A percentile compares a stretch with the other conserved stretches of the same genome.
phyloP scores from a whole-genome alignment of 106 monocot species.

The Allium sativum region DNA sequence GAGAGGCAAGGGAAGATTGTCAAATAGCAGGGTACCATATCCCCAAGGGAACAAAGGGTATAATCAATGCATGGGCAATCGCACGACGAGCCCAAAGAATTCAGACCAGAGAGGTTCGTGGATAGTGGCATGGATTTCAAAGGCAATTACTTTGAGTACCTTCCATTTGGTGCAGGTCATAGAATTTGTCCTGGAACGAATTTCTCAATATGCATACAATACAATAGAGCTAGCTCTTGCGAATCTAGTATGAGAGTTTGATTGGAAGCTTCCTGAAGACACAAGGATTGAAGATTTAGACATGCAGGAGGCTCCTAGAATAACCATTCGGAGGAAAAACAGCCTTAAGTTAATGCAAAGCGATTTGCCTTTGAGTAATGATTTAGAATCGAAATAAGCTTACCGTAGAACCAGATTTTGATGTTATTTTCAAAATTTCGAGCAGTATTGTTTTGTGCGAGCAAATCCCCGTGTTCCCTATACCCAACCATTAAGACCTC shows the following conservation, averaged over 20 bases:
- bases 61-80: too few species aligned
- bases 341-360: background rate
- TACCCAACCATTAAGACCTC: too few species aligned
- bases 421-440: too few species aligned
- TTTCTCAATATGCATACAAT: background rate
- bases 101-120: too few species aligned
- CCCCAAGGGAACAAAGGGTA: background rate
- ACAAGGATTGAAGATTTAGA: background rate
- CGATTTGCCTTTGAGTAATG: too few species aligned
- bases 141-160: too few species aligned
- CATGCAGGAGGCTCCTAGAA: background rate
- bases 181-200: constrained; percentile 11
- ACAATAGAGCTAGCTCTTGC: constrained; percentile 2
- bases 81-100: too few species aligned
- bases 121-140: too few species aligned
- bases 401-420: too few species aligned
- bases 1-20: constrained; percentile 12
- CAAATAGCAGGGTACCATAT: constrained; percentile 12
- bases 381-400: too few species aligned
- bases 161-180: constrained; percentile 6
- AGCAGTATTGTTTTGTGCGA: too few species aligned
- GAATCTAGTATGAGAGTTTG: constrained; percentile 1
- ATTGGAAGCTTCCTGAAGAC: constrained; percentile 2
- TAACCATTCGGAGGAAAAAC: background rate
- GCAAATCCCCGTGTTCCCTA: too few species aligned